These are phyloP conservation scores for Miscanthus lutarioriparius DNA, from an alignment of 176 grass and related monocot genomes.

Conservation along the genomic window DNA sequence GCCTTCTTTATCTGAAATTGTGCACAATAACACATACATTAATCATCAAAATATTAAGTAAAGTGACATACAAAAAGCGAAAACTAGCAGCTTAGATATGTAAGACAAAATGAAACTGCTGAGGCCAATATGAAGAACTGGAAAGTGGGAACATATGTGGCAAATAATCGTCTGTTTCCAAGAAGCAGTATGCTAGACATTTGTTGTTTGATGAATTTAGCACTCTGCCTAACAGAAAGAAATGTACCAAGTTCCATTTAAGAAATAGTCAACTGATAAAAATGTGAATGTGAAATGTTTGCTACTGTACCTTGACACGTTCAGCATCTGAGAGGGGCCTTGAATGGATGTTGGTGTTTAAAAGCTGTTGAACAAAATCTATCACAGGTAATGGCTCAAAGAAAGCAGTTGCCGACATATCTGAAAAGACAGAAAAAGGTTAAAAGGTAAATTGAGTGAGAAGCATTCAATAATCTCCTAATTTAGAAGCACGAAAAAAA, in stretches of 20 bases:
- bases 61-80: neutral
- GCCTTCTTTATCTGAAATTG: constrained; percentile 87
- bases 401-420: constrained; percentile 96
- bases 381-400: constrained; percentile 83
- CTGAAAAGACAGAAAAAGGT: constrained; percentile 41
- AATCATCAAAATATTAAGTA: neutral
- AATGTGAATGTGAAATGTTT: constrained; percentile 11
- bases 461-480: neutral
- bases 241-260: neutral
- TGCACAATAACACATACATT: constrained; percentile 1
- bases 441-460: neutral
- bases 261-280: neutral
- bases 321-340: constrained; percentile 83
- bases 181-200: neutral
- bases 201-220: no score
- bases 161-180: neutral
- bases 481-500: neutral
- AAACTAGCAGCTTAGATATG: neutral
- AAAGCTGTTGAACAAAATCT: constrained; percentile 70
- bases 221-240: neutral
- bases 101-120: constrained; percentile 14
- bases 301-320: constrained; percentile 69
- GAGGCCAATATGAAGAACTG: neutral
- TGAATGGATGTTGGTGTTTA: constrained; percentile 63
- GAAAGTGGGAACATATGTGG: neutral